phyloP scores from a whole-genome alignment of 495 filamentous ascomycete species.

The Platismatia glauca region DNA sequence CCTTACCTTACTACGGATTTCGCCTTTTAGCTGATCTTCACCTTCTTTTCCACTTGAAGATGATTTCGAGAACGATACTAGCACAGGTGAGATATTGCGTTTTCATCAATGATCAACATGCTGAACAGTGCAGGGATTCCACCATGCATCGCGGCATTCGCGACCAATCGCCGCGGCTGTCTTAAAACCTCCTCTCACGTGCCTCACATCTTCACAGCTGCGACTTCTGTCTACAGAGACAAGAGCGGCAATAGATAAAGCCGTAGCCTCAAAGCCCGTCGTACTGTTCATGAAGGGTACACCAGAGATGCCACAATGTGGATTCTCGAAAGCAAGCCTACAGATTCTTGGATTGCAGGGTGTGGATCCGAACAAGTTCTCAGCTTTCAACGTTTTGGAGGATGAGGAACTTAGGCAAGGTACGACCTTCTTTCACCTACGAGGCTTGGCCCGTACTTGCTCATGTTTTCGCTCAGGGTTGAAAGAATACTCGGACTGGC shows the following conservation, averaged over 20 bases:
- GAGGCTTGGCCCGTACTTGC: constrained; percentile 3
- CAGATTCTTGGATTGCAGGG: constrained; percentile 92
- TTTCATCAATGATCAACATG: background rate
- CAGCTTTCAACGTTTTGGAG: constrained; percentile 93
- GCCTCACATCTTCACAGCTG: constrained; percentile 32
- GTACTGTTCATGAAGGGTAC: constrained; percentile 99
- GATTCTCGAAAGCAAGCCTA: constrained; percentile 90
- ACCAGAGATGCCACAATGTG: constrained; percentile 93
- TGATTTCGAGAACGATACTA: constrained; percentile 35
- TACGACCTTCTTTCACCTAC: constrained; percentile 34
- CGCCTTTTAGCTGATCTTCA: too few relatives aligned
- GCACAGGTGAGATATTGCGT: constrained; percentile 29
- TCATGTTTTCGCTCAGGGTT: constrained; percentile 52
- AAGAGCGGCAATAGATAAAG: constrained; percentile 74
- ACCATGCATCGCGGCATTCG: constrained; percentile 29
- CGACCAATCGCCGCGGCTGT: constrained; percentile 13
- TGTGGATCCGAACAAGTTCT: constrained; percentile 92
- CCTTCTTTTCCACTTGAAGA: constrained; percentile 15
- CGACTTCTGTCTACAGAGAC: constrained; percentile 73
- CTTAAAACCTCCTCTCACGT: constrained; percentile 22
- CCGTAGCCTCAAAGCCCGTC: constrained; percentile 73
- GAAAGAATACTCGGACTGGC: constrained; percentile 98
- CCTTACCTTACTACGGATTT: background rate
- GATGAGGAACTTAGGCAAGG: constrained; percentile 78
- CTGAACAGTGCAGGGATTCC: constrained; percentile 30